Evolutionary conservation across 108 stramenopile species (phyloP), one percentile per base, ranked within the genome.

Genomic region (Aurantiochytrium sp.): DNA sequence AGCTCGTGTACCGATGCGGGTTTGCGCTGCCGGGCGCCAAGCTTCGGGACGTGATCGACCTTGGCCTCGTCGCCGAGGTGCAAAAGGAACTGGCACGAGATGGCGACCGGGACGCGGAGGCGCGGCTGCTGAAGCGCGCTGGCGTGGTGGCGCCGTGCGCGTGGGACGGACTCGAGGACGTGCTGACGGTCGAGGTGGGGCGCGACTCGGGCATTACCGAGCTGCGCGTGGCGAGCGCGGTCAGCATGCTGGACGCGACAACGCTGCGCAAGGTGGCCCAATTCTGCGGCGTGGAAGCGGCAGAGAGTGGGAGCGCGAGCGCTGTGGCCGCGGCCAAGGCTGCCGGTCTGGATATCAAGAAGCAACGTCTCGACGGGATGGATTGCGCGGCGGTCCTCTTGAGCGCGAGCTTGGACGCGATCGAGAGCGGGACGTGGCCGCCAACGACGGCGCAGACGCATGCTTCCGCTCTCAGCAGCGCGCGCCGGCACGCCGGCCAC

Each of bases 1-100:
- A 81, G 73, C 73, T 81, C 12, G n/a, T 81, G 39, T 81, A 81
- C 24, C 39, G 73, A 17, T 81, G 73, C 45, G 73, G 73, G 21
- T 81, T 81, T 48, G 39, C 27, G 6, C 30, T 81, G 45, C 42
- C 39, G 6, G 36, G 32, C 6, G 73, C 45, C 42, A 24, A 81
- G 73, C 45, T 81, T 41, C 73, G 45, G 1, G 45, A 81, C 24
- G 73, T 81, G n/a, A 24, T 81, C 8, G 45, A 48, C 45, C 19
- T 81, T 6, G 30, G 27, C 1, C 32, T 39, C 30, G 73, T 17
- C 8, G 32, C 36, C 39, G 73, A 81, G 32, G 39, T 81, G 42
- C 39, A 81, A 27, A 32, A 48, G 73, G 73, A 81, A 24, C n/a
- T 6, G n/a, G 24, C 24, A 41, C n/a, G 24, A 30, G 42, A 48